Evolutionary conservation across 306 rosid species (phyloP), one percentile per base, ranked within the genome.

Genomic region (Erythrophleum fordii): DNA sequence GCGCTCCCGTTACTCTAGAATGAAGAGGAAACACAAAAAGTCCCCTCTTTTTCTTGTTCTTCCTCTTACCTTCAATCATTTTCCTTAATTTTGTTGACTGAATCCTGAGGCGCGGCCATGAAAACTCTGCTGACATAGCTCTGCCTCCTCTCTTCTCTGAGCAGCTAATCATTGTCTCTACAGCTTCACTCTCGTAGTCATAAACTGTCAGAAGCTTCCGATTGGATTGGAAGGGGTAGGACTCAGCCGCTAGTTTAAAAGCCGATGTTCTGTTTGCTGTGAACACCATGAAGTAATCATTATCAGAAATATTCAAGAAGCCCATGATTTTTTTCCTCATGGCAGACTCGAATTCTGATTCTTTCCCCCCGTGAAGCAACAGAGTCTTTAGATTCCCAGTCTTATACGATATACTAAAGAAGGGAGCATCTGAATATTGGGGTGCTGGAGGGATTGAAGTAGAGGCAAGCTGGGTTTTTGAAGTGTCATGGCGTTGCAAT

Each of bases 221-320:
- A 49, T 90, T 86, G 0, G 83, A 46, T 58, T 90, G 88, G 70
- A 88, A 95, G 1, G 94, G 91, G 76, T 95, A 95, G 7, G 94
- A 88, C 59, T 91, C 95, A 26, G 98, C 93, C 5, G 93, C 82
- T 35, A 95, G 93, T 51, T 91, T 95, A 76, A 95, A 95, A 48
- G 99, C 98, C 0, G 98, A 84, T 11, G 98, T 89, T 86, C 98
- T 89, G 53, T 93, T 95, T 48, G 99, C 95, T 6, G 99, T 95
- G 85, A 95, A 95, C 78, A 95, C 92, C 93, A 95, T 90, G 87
- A 75, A 81, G 83, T 95, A 95, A 67, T 95, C 99, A 20, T 39
- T 84, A 53, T 89, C 96, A 0, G 93, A 86, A 56, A 95, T 78
- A 69, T 91, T 93, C 8, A 93, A 91, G 49, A 91, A 93, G 0